A percentile compares a stretch with the other conserved stretches of the same genome.
phyloP scores from a whole-genome alignment of 208 protist genomes.

The Leishmania gerbilli region DNA sequence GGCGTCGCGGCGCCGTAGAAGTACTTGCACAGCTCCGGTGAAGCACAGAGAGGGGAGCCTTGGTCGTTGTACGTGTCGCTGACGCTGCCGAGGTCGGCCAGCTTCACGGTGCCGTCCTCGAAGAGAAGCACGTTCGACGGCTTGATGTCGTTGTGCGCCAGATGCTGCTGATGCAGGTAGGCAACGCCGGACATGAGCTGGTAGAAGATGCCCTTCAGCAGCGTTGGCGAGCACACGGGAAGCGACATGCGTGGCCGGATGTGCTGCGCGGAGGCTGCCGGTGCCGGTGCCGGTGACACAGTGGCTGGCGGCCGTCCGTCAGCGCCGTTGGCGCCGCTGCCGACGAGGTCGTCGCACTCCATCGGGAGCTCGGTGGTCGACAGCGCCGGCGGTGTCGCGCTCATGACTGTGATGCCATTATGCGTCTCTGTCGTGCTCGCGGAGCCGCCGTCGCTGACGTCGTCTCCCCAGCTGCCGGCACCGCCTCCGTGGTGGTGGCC shows the following conservation, averaged over 20 bases:
- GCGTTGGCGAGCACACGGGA: conserved; percentile 51
- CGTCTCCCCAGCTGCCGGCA: conserved; percentile 1
- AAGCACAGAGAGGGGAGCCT: conserved; percentile 86
- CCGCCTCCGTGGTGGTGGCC: not conserved
- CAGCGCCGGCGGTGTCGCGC: conserved; percentile 23
- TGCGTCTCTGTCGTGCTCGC: conserved; percentile 1
- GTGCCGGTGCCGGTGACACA: not conserved
- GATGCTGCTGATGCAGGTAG: conserved; percentile 77
- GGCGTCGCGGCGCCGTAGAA: conserved; percentile 54
- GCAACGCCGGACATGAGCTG: conserved; percentile 70
- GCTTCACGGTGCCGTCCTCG: conserved; percentile 71
- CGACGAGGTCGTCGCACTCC: not conserved
- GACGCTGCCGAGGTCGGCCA: conserved; percentile 76
- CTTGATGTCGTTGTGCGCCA: conserved; percentile 90
- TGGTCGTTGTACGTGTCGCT: conserved; percentile 59
- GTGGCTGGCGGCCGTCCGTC: not conserved
- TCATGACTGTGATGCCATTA: conserved; percentile 13
- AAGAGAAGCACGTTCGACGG: conserved; percentile 83
- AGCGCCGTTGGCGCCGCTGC: not conserved
- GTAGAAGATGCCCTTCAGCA: conserved; percentile 76
- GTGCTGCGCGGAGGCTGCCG: not conserved
- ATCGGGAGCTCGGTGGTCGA: not conserved
- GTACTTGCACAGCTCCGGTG: conserved; percentile 82
- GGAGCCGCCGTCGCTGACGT: conserved; percentile 11
- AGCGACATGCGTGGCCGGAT: conserved; percentile 12